Evolutionary conservation across 257 asterid genomes (phyloP).

Genomic region (Ilex asprella): DNA sequence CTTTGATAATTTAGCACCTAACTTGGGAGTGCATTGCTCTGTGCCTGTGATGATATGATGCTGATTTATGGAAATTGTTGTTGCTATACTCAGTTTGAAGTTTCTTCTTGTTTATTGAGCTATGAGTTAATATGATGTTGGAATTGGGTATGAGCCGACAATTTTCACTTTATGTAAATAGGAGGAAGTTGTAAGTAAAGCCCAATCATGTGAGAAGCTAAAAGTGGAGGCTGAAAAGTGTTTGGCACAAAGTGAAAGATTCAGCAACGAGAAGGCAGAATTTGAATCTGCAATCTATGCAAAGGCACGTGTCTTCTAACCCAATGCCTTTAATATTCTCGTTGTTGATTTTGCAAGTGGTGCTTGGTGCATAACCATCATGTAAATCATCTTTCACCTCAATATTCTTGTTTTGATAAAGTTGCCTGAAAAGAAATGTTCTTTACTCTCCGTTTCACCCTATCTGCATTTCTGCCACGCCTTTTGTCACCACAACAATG

Average conservation of each 20-base stretch:
- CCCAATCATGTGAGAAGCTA: constrained; percentile 54
- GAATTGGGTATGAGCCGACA: background rate
- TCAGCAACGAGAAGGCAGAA: constrained; percentile 59
- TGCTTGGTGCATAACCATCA: background rate
- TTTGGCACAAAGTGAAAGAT: constrained; percentile 66
- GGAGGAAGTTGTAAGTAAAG: constrained; percentile 83
- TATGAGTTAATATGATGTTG: background rate
- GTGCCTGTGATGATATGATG: background rate
- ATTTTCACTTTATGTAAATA: constrained; percentile 24
- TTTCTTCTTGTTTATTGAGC: background rate
- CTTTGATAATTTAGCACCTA: background rate
- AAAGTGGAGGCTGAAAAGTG: constrained; percentile 80
- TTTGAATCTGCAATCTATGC: constrained; percentile 71
- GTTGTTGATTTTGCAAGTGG: background rate
- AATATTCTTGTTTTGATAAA: background rate
- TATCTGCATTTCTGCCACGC: too few relatives aligned
- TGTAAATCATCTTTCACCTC: background rate
- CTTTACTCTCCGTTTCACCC: too few relatives aligned
- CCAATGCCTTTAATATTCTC: background rate
- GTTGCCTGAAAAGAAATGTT: background rate
- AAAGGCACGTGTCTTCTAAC: constrained; percentile 38
- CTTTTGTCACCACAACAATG: too few relatives aligned
- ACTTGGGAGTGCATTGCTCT: background rate
- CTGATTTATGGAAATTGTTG: too few relatives aligned
- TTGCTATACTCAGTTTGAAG: too few relatives aligned